These are phyloP conservation scores for Periconia macrospinosa DNA, from an alignment of 2,329 filamentous ascomycete genomes.

Conservation along the genomic window DNA sequence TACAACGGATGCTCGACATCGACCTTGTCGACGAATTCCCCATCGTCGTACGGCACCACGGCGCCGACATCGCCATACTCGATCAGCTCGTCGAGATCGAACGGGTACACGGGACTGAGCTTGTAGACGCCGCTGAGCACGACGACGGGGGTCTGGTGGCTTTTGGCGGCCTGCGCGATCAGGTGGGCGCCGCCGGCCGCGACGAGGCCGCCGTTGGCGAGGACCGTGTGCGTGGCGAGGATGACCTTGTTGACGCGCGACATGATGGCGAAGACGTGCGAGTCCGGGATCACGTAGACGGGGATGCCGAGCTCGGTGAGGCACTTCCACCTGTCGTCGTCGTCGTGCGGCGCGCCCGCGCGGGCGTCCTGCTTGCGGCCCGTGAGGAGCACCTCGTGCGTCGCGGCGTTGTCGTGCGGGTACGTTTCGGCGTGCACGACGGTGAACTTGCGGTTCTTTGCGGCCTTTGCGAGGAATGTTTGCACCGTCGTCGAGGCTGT, in stretches of 20 bases:
- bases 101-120: slow-evolving; percentile 85
- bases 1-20: slow-evolving; percentile 78
- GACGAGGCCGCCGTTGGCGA: slow-evolving; percentile 84
- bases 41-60: slow-evolving; percentile 77
- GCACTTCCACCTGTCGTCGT: slow-evolving; percentile 71
- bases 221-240: slow-evolving; percentile 81
- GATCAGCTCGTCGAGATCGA: slow-evolving; percentile 77
- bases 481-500: slow-evolving; percentile 85
- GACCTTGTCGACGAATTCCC: slow-evolving; percentile 74
- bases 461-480: slow-evolving; percentile 84
- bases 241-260: slow-evolving; percentile 94
- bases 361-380: slow-evolving; percentile 52
- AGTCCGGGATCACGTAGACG: slow-evolving; percentile 82
- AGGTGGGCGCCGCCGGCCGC: slow-evolving; percentile 81
- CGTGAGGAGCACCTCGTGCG: slow-evolving; percentile 62
- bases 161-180: slow-evolving; percentile 81
- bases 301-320: slow-evolving; percentile 76
- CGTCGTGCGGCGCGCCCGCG: slow-evolving; percentile 49
- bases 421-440: slow-evolving; percentile 79
- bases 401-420: slow-evolving; percentile 68
- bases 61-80: slow-evolving; percentile 83
- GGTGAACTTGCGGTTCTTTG: slow-evolving; percentile 87
- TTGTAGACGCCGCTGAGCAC: slow-evolving; percentile 92
- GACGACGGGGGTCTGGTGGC: slow-evolving; percentile 81
- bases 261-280: slow-evolving; percentile 90